Base-by-base conservation (phyloP, 108 stramenopile species). In the Pseudonitzschia delicatissima region DNA sequence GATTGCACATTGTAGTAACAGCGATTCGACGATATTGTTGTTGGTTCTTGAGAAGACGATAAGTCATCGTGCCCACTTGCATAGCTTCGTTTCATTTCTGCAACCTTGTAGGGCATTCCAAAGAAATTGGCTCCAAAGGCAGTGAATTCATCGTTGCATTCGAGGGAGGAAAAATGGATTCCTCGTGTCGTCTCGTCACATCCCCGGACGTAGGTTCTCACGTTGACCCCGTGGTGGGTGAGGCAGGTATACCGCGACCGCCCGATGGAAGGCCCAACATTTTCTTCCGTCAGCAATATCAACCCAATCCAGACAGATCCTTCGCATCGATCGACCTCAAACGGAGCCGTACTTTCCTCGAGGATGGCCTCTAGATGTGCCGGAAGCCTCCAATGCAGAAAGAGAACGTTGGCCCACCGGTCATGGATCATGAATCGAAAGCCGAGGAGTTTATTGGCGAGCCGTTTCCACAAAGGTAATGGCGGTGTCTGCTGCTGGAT, bases 191-290 rank as follows among this genome's bases (percentile, higher is more conserved):
- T 8, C 31, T 27, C 21, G 9, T 25, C 21, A 27, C 26, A 28
- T 27, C 51, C 28, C 9, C 51, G 26, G 5, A 61, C 60, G 39
- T 61, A 61, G 37, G 60, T 61, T 26, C 60, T 21, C 36, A 61
- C 60, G 40, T 61, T 61, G 60, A 61, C 23, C 8, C 60, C 60
- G 37, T 61, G 60, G 37, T 61, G 60, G 3, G 60, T 61, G 25
- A 61, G 23, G 20, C 39, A 40, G 25, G 60, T 61, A 2, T 20
- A 61, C 23, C 32, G n/a, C 18, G 18, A 9, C 17, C 60, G 29
- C 40, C 60, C 60, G 18, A 61, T n/a, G 4, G 39, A 21, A 5
- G 60, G 60, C 20, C 60, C 60, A 20, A 61, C 60, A 20, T 20
- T 25, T 40, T 61, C 39, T 40, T 61, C 60, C 32, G 60, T 61